These are phyloP conservation scores for Ophiocordyceps sinensis DNA, from an alignment of 2,329 filamentous ascomycete species.

Conservation along the genomic window DNA sequence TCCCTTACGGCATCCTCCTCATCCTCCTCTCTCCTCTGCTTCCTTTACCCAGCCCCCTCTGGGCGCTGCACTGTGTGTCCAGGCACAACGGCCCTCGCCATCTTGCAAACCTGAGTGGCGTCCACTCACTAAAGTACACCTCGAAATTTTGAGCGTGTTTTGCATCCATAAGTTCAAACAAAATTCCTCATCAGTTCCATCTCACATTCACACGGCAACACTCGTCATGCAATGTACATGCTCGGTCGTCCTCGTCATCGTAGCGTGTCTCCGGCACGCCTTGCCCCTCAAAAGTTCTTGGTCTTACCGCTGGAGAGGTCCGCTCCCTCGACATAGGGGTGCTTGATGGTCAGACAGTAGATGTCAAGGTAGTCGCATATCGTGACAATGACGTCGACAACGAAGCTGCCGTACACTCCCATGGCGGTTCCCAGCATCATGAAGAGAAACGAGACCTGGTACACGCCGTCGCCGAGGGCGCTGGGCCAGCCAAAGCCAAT, in stretches of 20 bases:
- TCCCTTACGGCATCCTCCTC: too few species aligned
- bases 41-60: too few species aligned
- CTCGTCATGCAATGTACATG: too few species aligned
- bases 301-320: conserved; percentile 19
- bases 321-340: conserved; percentile 40
- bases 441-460: conserved; percentile 87
- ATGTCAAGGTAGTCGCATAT: conserved; percentile 98
- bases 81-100: too few species aligned
- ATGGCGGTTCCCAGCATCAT: conserved; percentile 70
- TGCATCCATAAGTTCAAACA: too few species aligned
- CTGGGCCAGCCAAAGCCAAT: conserved; percentile 61
- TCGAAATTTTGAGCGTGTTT: too few species aligned
- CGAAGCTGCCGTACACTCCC: conserved; percentile 94
- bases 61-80: too few species aligned
- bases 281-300: conserved; percentile 17
- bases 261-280: background rate
- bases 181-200: too few species aligned
- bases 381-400: conserved; percentile 90
- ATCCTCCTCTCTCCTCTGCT: too few species aligned
- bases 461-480: conserved; percentile 59
- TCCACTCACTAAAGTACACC: too few species aligned
- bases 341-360: conserved; percentile 96
- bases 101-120: too few species aligned
- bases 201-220: too few species aligned
- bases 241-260: background rate